These are phyloP conservation scores for Globisporangium alternatum DNA, from an alignment of 352 stramenopile genomes.

Conservation along the genomic window DNA sequence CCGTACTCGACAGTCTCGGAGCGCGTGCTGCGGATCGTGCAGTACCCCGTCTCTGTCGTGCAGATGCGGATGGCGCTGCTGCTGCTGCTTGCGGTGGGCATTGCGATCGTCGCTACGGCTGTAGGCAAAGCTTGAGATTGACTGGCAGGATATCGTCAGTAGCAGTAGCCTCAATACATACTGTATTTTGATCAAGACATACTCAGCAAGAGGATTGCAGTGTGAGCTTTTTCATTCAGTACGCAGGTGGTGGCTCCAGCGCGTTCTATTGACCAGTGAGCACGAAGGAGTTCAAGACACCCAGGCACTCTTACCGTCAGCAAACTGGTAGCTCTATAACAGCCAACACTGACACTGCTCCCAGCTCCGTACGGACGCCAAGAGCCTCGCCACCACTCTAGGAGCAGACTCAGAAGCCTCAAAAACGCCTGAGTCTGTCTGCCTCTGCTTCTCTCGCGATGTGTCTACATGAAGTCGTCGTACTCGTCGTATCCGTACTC, in stretches of 20 bases:
- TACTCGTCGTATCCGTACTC: conserved; percentile 81
- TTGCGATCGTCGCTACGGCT: background rate
- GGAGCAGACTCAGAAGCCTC: background rate
- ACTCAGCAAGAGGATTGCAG: background rate
- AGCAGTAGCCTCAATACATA: too few species aligned
- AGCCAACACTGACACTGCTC: too few species aligned
- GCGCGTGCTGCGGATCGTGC: conserved; percentile 32
- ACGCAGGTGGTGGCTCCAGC: background rate
- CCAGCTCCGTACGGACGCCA: background rate
- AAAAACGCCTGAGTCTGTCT: background rate
- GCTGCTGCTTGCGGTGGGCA: background rate
- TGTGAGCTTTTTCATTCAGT: background rate
- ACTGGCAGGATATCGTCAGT: too few species aligned
- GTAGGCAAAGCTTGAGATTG: background rate
- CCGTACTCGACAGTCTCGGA: conserved; percentile 38
- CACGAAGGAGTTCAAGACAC: background rate
- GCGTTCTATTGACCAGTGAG: background rate
- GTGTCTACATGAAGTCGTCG: conserved; percentile 83
- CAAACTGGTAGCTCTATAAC: too few species aligned
- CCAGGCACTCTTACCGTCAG: background rate
- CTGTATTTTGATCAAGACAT: too few species aligned
- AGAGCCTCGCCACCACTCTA: background rate
- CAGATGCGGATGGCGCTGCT: background rate
- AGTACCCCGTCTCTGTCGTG: conserved; percentile 36
- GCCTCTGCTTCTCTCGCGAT: too few species aligned